phyloP scores from a whole-genome alignment of 208 protist genomes.

The Tetramitus jugosus region DNA sequence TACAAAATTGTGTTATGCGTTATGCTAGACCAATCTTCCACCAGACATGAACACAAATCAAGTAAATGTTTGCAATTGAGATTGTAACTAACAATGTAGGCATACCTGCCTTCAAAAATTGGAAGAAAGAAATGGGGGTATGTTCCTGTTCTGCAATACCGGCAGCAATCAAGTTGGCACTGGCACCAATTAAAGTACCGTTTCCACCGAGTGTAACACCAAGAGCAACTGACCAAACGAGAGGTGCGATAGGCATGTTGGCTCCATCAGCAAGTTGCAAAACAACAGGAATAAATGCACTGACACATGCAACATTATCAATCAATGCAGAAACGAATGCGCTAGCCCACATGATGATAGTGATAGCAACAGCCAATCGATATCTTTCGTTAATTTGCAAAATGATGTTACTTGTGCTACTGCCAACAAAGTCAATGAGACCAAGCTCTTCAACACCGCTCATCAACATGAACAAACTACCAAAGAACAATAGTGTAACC shows the following conservation, averaged over 20 bases:
- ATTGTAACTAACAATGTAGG: not conserved
- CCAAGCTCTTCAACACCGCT: slow-evolving; percentile 27
- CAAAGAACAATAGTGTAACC: slow-evolving; percentile 48
- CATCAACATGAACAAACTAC: slow-evolving; percentile 44
- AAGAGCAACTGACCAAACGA: slow-evolving; percentile 49
- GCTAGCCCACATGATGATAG: slow-evolving; percentile 45
- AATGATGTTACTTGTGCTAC: slow-evolving; percentile 31
- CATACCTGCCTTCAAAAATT: not conserved
- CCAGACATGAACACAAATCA: not conserved
- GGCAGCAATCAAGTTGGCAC: slow-evolving; percentile 45
- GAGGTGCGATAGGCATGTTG: slow-evolving; percentile 41
- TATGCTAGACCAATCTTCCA: not conserved
- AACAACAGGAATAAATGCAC: slow-evolving; percentile 44
- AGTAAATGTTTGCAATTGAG: not conserved
- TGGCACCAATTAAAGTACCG: slow-evolving; percentile 51
- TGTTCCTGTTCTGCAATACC: slow-evolving; percentile 37
- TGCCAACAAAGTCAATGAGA: slow-evolving; percentile 37
- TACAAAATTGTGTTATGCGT: too few relatives aligned
- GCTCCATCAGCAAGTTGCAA: slow-evolving; percentile 32
- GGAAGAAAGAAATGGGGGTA: not conserved
- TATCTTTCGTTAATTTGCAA: not conserved
- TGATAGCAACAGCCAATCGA: slow-evolving; percentile 34
- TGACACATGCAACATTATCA: slow-evolving; percentile 37
- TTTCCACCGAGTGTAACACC: slow-evolving; percentile 52
- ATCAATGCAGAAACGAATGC: slow-evolving; percentile 39